Evolutionary conservation across 345 rosid genomes (phyloP).

Genomic region (Pugionium dolabratum): DNA sequence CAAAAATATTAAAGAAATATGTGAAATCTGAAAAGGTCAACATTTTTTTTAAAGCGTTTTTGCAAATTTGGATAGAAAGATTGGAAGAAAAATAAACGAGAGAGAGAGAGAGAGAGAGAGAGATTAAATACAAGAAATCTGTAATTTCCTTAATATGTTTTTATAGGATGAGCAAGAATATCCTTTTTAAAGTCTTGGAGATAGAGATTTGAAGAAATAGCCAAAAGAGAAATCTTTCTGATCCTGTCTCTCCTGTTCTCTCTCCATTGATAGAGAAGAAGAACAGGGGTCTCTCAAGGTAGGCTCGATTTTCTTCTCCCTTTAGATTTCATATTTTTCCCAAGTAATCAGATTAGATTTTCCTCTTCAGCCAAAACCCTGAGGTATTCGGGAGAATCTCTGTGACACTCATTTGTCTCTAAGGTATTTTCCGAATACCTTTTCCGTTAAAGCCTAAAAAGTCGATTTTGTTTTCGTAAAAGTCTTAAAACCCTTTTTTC

Average conservation of each 20-base stretch:
- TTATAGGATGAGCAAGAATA: conserved; percentile 11
- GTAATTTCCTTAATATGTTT: conserved; percentile 23
- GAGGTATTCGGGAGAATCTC: conserved; percentile 27
- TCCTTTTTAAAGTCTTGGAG: conserved; percentile 15
- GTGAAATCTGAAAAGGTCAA: too few species aligned
- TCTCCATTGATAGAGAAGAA: conserved; percentile 22
- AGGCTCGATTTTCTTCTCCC: not conserved
- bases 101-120: too few species aligned
- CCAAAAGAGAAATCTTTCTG: conserved; percentile 15
- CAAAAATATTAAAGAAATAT: too few species aligned
- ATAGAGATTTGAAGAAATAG: conserved; percentile 25
- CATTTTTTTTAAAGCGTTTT: not conserved
- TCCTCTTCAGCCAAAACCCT: conserved; percentile 40
- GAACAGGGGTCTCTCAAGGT: conserved; percentile 15
- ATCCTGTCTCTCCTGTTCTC: not conserved
- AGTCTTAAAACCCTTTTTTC: conserved; percentile 21
- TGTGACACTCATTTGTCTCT: conserved; percentile 12
- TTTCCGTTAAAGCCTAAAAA: conserved; percentile 19
- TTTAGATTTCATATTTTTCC: too few species aligned
- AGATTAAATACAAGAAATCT: conserved; percentile 9
- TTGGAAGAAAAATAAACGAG: not conserved
- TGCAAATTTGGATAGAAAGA: conserved; percentile 9
- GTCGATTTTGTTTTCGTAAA: not conserved
- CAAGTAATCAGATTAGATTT: conserved; percentile 6
- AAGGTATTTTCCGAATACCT: not conserved